Evolutionary conservation across 345 rosid genomes (phyloP).

Genomic region (Eucalyptus lansdowneana): DNA sequence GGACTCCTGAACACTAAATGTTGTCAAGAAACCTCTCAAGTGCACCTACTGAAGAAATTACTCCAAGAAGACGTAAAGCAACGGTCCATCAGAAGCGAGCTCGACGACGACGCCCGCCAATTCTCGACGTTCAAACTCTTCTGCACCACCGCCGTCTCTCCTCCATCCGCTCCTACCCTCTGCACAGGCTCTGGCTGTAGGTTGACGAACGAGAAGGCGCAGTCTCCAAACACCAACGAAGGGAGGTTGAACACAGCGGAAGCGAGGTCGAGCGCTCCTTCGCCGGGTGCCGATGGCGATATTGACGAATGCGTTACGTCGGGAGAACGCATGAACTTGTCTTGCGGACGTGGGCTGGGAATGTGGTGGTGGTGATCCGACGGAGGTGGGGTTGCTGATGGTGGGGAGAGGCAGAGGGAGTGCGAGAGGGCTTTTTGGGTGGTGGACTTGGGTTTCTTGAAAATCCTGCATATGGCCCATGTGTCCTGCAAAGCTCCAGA

Average conservation of each 20-base stretch:
- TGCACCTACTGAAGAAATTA: not conserved
- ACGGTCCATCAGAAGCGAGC: not conserved
- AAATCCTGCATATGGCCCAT: no score
- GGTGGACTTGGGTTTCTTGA: no score
- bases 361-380: not conserved
- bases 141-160: not conserved
- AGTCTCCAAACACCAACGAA: not conserved
- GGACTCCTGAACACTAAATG: not conserved
- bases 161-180: not conserved
- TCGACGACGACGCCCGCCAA: not conserved
- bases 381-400: not conserved
- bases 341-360: not conserved
- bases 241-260: not conserved
- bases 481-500: no score
- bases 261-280: not conserved
- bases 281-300: not conserved
- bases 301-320: not conserved
- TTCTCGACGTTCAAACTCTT: not conserved
- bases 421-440: no score
- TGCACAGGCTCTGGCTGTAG: not conserved
- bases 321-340: not conserved
- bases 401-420: constrained; percentile 43
- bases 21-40: not conserved
- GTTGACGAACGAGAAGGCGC: not conserved
- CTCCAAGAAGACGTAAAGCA: not conserved